These are phyloP conservation scores for Rutstroemia sp. DNA, from an alignment of 2,329 filamentous ascomycete species.

Conservation along the genomic window DNA sequence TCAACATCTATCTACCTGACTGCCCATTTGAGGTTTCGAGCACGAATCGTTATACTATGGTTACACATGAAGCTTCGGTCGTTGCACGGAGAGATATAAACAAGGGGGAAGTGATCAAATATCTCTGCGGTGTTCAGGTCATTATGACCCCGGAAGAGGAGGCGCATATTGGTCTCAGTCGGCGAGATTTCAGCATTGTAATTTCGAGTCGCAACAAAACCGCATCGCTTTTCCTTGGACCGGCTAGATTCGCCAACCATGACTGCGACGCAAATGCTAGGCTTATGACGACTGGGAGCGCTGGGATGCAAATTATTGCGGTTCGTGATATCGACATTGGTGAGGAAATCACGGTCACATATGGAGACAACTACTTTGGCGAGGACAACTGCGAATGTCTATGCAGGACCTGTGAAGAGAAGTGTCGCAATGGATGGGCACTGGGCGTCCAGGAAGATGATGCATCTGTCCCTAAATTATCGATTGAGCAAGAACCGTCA, in stretches of 20 bases:
- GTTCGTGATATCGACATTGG: conserved; percentile 73
- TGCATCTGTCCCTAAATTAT: conserved; percentile 21
- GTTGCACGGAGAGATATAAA: conserved; percentile 73
- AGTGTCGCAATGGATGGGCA: conserved; percentile 72
- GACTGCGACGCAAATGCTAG: conserved; percentile 90
- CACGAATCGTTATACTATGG: conserved; percentile 92
- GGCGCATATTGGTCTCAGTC: conserved; percentile 65
- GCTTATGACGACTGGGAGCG: conserved; percentile 73
- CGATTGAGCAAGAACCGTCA: conserved; percentile 25
- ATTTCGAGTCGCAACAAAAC: conserved; percentile 88
- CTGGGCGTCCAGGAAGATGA: conserved; percentile 40
- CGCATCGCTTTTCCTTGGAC: conserved; percentile 87
- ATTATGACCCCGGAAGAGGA: conserved; percentile 90
- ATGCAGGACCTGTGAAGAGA: conserved; percentile 77
- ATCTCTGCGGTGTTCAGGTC: conserved; percentile 85
- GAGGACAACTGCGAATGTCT: conserved; percentile 92
- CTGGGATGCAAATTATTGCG: conserved; percentile 87
- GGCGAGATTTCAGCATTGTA: conserved; percentile 95
- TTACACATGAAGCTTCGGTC: conserved; percentile 79
- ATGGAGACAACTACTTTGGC: conserved; percentile 94
- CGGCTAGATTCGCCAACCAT: conserved; percentile 93
- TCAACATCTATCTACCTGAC: conserved; percentile 86
- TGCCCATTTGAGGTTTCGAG: conserved; percentile 91
- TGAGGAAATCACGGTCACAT: conserved; percentile 94
- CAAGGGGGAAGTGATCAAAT: conserved; percentile 81